Base-by-base conservation (phyloP, 1,139 yeast genomes). In the Suhomyces maxii region DNA sequence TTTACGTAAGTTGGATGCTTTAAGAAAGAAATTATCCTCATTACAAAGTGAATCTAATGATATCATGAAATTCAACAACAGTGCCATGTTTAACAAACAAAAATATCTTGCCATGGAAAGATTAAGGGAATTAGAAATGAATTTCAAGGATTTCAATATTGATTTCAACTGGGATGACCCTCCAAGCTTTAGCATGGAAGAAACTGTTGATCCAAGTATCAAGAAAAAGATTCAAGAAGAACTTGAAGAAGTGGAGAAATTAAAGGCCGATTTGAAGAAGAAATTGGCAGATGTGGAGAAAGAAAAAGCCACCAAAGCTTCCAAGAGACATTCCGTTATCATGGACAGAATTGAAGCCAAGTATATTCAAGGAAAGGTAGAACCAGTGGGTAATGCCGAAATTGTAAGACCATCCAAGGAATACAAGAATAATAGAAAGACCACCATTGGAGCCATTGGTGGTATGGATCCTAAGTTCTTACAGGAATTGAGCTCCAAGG, bases 41-140 rank as follows among this genome's bases (percentile, higher is more conserved):
- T 68, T 86, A 37, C 93, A 86, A 61, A 76, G 76, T 44, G 91
- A 86, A 60, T 83, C 90, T 1, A 86, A 86, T 61, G 89, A 83
- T 54, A 82, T 86, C 40, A 73, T 86, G 67, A 86, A 86, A 59
- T 81, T 76, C 56, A 85, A 84, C 61, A 78, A 83, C 50, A 77
- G 77, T 52, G 83, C 86, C 41, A 64, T 80, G 63, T 75, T 82
- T 61, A 70, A 73, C 40, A 77, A 79, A 51, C 85, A 83, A 57
- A 85, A 80, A 57, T 62, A 69, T 41, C 72, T 80, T 60, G 93
- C 93, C 0, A 71, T 84, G 73, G 86, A 84, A 47, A 73, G 93
- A 54, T 70, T 86, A 49, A 73, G 79, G 35, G 86, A 83, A 53
- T 68, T 86, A 45, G 89, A 85, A 56, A 69, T 70, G 30, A 76